These are phyloP conservation scores for Stevia rebaudiana DNA, from an alignment of 140 eudicot genomes.

Conservation along the genomic window DNA sequence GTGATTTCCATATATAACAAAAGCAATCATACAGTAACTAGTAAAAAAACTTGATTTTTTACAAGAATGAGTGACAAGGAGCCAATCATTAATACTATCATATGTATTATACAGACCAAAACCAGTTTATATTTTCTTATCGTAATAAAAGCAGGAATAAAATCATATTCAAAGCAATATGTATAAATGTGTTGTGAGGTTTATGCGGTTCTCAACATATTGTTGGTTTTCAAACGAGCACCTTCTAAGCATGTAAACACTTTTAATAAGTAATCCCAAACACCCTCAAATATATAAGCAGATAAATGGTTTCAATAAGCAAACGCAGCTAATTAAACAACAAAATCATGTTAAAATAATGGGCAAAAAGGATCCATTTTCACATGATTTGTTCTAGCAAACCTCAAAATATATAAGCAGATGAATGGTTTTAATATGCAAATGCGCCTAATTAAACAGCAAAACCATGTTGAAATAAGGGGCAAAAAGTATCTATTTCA, in stretches of 20 bases:
- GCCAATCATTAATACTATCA: not conserved
- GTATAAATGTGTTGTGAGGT: too few relatives aligned
- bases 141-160: not conserved
- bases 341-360: not conserved
- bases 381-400: constrained; percentile 33
- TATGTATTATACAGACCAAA: not conserved
- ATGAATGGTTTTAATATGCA: not conserved
- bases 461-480: not conserved
- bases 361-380: not conserved
- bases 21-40: not conserved
- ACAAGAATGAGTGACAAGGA: not conserved
- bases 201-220: too few relatives aligned
- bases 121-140: not conserved
- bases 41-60: not conserved
- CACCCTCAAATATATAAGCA: too few relatives aligned
- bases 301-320: not conserved
- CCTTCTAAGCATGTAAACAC: too few relatives aligned
- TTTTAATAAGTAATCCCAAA: not conserved
- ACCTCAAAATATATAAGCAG: too few relatives aligned
- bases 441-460: not conserved
- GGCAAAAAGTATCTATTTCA: not conserved
- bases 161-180: not conserved
- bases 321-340: not conserved
- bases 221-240: too few relatives aligned
- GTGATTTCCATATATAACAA: not conserved